phyloP scores from a whole-genome alignment of 495 filamentous ascomycete genomes.

The Annulohypoxylon maeteangense region DNA sequence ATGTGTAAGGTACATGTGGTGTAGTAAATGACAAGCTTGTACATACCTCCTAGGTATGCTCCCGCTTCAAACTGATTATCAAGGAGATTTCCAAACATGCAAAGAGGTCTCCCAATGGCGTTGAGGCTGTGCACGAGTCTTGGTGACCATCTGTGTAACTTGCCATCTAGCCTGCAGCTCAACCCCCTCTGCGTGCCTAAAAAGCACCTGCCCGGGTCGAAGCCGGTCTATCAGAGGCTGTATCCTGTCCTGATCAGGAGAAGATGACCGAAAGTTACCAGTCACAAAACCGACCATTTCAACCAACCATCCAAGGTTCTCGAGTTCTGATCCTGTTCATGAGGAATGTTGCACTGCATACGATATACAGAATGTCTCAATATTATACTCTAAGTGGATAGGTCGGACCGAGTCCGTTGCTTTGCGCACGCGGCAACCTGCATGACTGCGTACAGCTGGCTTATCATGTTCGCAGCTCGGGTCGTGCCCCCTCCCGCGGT shows the following conservation, averaged over 20 bases:
- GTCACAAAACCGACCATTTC: slow-evolving; percentile 17
- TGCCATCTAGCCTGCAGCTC: slow-evolving; percentile 3
- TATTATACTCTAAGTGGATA: slow-evolving; percentile 26
- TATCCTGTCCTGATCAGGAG: slow-evolving; percentile 24
- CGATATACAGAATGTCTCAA: slow-evolving; percentile 17
- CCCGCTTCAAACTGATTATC: slow-evolving; percentile 23
- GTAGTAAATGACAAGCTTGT: slow-evolving; percentile 32
- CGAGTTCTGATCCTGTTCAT: slow-evolving; percentile 16
- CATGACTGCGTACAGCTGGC: slow-evolving; percentile 26
- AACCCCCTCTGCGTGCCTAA: slow-evolving; percentile 14
- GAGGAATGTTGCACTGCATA: slow-evolving; percentile 37
- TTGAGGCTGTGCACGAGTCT: slow-evolving; percentile 27
- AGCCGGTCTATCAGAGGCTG: slow-evolving; percentile 17
- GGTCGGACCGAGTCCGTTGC: slow-evolving; percentile 36
- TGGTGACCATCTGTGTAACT: slow-evolving; percentile 21
- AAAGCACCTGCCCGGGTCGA: slow-evolving; percentile 23
- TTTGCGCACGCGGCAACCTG: slow-evolving; percentile 36
- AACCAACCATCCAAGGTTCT: slow-evolving; percentile 19
- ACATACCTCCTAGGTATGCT: slow-evolving; percentile 2
- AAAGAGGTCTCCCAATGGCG: background rate
- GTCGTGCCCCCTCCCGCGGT: slow-evolving; percentile 13
- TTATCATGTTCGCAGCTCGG: slow-evolving; percentile 21
- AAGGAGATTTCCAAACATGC: slow-evolving; percentile 24
- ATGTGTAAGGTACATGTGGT: slow-evolving; percentile 34
- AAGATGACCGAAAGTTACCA: slow-evolving; percentile 36